Evolutionary conservation across 768 basidiomycete species (phyloP).

Genomic region (Psilocybe cubensis): DNA sequence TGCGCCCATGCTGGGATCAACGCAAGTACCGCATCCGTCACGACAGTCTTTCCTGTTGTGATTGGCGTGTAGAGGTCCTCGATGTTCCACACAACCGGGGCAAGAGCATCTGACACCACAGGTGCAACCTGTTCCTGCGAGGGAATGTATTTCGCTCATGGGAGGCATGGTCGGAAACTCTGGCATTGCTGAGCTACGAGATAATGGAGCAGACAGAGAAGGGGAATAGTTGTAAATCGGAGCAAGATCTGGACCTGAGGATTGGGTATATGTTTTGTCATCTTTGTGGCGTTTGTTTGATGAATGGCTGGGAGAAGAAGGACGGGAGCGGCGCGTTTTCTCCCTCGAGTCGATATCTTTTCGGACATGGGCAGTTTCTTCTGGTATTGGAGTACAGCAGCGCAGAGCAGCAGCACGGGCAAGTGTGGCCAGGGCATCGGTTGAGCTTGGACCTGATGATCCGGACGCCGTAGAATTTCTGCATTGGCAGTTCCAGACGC

Average conservation of each 20-base stretch:
- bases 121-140: constrained; percentile 73
- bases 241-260: constrained; percentile 47
- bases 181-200: constrained; percentile 34
- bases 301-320: constrained; percentile 29
- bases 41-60: constrained; percentile 49
- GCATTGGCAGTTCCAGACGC: constrained; percentile 60
- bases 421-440: constrained; percentile 32
- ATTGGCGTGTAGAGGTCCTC: constrained; percentile 51
- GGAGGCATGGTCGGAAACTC: constrained; percentile 63
- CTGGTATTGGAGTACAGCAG: constrained; percentile 22
- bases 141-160: constrained; percentile 56
- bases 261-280: constrained; percentile 17
- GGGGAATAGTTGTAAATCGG: constrained; percentile 45
- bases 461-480: constrained; percentile 14
- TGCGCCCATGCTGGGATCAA: constrained; percentile 53
- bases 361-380: background rate
- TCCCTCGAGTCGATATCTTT: constrained; percentile 5
- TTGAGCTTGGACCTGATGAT: constrained; percentile 10
- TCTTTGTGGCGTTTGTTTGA: constrained; percentile 38
- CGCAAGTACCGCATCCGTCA: constrained; percentile 64
- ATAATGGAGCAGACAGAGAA: constrained; percentile 21
- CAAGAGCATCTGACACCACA: constrained; percentile 73
- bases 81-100: constrained; percentile 75
- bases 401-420: constrained; percentile 42
- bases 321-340: constrained; percentile 20